Percentiles rank a stretch among this genome's conserved stretches.
Evolutionary conservation across 352 stramenopile species (phyloP).

Genomic region (Phytophthora megakarya): DNA sequence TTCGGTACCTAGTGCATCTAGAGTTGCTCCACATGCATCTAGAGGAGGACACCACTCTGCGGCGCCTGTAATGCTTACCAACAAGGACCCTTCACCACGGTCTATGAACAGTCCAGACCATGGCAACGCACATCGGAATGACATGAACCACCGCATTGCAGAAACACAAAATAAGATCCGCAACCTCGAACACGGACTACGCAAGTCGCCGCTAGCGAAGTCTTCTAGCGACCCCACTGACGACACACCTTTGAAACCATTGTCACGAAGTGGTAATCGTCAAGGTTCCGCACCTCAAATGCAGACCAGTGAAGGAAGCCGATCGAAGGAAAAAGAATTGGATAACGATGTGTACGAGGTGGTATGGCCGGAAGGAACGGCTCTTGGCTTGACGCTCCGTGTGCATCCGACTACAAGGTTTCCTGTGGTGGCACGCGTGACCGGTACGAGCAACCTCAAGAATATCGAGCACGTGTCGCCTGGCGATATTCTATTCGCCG

Average conservation of each 20-base stretch:
- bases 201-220: conserved; percentile 50
- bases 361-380: conserved; percentile 69
- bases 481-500: conserved; percentile 71
- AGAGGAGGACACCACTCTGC: conserved; percentile 20
- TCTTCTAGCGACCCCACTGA: conserved; percentile 43
- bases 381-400: conserved; percentile 66
- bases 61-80: conserved; percentile 27
- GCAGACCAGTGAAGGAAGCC: conserved; percentile 19
- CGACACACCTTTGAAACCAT: conserved; percentile 46
- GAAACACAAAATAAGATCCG: conserved; percentile 47
- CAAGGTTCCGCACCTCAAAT: conserved; percentile 28
- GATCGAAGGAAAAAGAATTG: conserved; percentile 29
- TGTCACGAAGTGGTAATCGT: conserved; percentile 42
- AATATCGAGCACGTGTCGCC: conserved; percentile 78
- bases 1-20: conserved; percentile 15
- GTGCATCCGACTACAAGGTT: conserved; percentile 75
- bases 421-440: conserved; percentile 73
- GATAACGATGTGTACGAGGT: conserved; percentile 73
- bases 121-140: conserved; percentile 28
- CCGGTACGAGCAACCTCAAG: conserved; percentile 73
- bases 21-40: conserved; percentile 24
- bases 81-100: conserved; percentile 31
- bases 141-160: conserved; percentile 31
- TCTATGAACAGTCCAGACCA: conserved; percentile 25
- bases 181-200: conserved; percentile 47